These are phyloP conservation scores for Pezicula neosporulosa DNA, from an alignment of 2,329 filamentous ascomycete species.

Conservation along the genomic window DNA sequence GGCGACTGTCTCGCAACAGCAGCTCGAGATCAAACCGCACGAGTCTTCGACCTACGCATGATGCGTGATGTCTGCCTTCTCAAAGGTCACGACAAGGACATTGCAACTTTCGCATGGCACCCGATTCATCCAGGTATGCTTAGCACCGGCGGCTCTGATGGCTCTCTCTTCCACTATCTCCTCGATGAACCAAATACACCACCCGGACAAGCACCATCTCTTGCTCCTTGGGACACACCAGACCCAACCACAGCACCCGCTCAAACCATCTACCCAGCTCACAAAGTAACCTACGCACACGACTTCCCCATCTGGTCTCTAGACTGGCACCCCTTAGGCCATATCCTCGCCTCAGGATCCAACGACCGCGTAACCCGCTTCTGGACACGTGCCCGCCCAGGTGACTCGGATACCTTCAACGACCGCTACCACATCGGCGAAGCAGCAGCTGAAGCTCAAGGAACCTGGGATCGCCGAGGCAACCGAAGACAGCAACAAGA, in stretches of 20 bases:
- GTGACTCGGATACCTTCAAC: slow-evolving; percentile 79
- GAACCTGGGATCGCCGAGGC: slow-evolving; percentile 85
- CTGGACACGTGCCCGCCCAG: slow-evolving; percentile 88
- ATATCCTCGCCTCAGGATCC: slow-evolving; percentile 91
- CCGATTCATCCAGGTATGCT: slow-evolving; percentile 86
- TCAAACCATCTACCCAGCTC: slow-evolving; percentile 89
- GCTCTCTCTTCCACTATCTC: slow-evolving; percentile 89
- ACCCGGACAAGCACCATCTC: slow-evolving; percentile 62
- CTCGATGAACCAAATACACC: slow-evolving; percentile 91
- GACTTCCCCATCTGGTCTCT: slow-evolving; percentile 96
- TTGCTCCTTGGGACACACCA: slow-evolving; percentile 80
- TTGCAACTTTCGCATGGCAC: slow-evolving; percentile 90
- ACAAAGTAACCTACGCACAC: slow-evolving; percentile 83
- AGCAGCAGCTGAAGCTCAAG: slow-evolving; percentile 85
- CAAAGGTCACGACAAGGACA: slow-evolving; percentile 93
- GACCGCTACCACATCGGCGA: slow-evolving; percentile 96
- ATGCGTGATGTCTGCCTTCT: slow-evolving; percentile 96
- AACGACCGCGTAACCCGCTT: slow-evolving; percentile 97
- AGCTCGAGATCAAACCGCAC: slow-evolving; percentile 86
- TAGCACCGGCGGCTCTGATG: slow-evolving; percentile 86
- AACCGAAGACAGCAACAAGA: slow-evolving; percentile 78
- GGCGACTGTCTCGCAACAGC: slow-evolving; percentile 87
- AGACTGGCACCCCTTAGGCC: slow-evolving; percentile 95
- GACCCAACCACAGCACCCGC: slow-evolving; percentile 77
- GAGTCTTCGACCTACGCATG: slow-evolving; percentile 93